These are phyloP conservation scores for Dentipellis fragilis DNA, from an alignment of 768 basidiomycete genomes.

Conservation along the genomic window DNA sequence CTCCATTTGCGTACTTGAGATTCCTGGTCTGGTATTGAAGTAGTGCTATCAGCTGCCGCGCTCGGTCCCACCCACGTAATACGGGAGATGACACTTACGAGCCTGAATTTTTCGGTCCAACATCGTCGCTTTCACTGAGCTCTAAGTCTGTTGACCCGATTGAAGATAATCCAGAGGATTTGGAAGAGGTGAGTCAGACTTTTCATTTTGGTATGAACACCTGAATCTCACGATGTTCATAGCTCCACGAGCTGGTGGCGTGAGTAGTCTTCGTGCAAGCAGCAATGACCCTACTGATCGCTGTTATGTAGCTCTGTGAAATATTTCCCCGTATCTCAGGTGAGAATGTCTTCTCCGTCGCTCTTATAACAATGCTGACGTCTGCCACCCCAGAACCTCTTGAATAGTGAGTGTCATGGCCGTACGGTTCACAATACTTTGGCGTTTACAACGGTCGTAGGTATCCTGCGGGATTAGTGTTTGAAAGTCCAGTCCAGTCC, in stretches of 20 bases:
- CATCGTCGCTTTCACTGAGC: not conserved
- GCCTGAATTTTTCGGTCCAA: not conserved
- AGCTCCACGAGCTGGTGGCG: not conserved
- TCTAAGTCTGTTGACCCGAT: no score
- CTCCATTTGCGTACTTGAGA: no score
- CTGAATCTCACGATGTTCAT: not conserved
- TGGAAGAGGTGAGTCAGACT: conserved; percentile 2
- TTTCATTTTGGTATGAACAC: not conserved
- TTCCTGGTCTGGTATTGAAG: not conserved
- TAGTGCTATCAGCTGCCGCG: conserved; percentile 2
- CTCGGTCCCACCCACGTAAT: not conserved
- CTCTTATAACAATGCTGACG: not conserved
- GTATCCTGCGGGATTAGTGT: no score
- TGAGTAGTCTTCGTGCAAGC: not conserved
- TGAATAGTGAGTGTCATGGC: no score
- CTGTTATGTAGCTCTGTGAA: conserved; percentile 4
- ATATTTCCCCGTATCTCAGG: not conserved
- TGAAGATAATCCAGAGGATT: not conserved
- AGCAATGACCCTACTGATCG: not conserved
- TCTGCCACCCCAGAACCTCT: conserved; percentile 2
- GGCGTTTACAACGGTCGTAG: no score
- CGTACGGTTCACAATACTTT: no score
- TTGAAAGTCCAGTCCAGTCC: no score
- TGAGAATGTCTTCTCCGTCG: not conserved
- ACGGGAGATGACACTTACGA: not conserved